Percentiles rank a stretch among this genome's conserved stretches.
phyloP scores from a whole-genome alignment of 306 rosid species.

The Castanospermum australe region DNA sequence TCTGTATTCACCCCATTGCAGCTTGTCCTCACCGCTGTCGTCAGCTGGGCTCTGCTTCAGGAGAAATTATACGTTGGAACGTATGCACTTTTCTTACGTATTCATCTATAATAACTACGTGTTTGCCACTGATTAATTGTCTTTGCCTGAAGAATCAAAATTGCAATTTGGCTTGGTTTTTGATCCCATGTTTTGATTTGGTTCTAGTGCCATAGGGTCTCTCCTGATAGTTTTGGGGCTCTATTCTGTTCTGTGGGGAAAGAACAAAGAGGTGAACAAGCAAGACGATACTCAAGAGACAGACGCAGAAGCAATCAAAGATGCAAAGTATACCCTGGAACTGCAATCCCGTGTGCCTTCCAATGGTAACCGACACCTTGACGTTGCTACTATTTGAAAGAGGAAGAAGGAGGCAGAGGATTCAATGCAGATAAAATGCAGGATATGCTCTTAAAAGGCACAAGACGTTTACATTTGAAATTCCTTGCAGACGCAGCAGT shows the following conservation, averaged over 20 bases:
- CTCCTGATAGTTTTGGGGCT: constrained; percentile 62
- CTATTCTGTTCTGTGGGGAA: constrained; percentile 80
- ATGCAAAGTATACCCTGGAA: constrained; percentile 34
- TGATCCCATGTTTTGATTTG: neutral
- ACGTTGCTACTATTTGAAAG: neutral
- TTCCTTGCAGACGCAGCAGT: neutral
- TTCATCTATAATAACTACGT: neutral
- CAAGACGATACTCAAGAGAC: neutral
- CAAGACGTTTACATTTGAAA: neutral
- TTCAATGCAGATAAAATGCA: neutral
- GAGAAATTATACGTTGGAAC: constrained; percentile 76
- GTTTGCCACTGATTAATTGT: neutral
- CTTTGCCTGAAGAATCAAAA: neutral
- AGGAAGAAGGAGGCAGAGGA: neutral
- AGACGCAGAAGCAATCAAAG: neutral
- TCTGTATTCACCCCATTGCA: constrained; percentile 68
- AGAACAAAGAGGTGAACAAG: constrained; percentile 49
- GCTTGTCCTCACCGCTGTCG: constrained; percentile 62
- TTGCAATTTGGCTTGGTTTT: neutral
- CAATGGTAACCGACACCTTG: constrained; percentile 4
- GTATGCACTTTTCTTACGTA: constrained; percentile 32
- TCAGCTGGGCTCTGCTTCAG: constrained; percentile 73
- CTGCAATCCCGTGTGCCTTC: constrained; percentile 24
- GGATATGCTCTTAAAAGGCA: neutral
- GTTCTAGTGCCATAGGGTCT: constrained; percentile 60